Base-by-base conservation (phyloP, 345 rosid genomes). In the Turnera subulata region DNA sequence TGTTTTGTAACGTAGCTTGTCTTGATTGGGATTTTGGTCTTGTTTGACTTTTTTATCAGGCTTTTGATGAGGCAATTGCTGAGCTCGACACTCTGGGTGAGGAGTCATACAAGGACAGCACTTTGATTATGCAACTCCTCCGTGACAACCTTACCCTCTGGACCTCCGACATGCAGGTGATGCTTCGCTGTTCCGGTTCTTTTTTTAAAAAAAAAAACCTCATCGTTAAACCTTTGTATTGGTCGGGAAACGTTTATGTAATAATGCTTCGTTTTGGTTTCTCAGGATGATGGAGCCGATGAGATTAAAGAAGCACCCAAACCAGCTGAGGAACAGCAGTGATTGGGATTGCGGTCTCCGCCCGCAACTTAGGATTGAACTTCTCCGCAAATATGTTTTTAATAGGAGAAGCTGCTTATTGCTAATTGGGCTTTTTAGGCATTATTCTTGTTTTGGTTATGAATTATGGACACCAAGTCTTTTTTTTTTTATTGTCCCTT, bases 91-190 rank as follows among this genome's bases (percentile, higher is more conserved):
- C 95, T 12, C 76, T 92, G 6, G 98, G 95, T 11, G 96, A 92
- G 71, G 96, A 92, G 52, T 92, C 98, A 24, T 92, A 92, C 82
- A 92, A 89, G 78, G 95, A 89, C 39, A 92, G 89, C 82, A 89
- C 93, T 53, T 75, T 92, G 85, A 92, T 89, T 75, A 92, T 86
- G 98, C 93, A 92, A 78, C 95, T 92, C 71, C 91, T 92, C 50
- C 95, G 93, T 14, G 96, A 92, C 68, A 92, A 92, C 46, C 96
- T 89, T 79, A 92, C 98, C 46, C 76, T 92, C 51, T 89, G 95
- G 98, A 91, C 98, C 47, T 91, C 96, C 29, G 95, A 91, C 48
- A 86, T 91, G 90, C 95, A 86, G 98, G 98, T 85, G 46, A 1
- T n/a, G 56, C n/a, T n/a, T 21, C n/a, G 24, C n/a, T n/a, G n/a